Conservation (phyloP, 495 filamentous ascomycete genomes). For the Talaromyces wortmannii region DNA sequence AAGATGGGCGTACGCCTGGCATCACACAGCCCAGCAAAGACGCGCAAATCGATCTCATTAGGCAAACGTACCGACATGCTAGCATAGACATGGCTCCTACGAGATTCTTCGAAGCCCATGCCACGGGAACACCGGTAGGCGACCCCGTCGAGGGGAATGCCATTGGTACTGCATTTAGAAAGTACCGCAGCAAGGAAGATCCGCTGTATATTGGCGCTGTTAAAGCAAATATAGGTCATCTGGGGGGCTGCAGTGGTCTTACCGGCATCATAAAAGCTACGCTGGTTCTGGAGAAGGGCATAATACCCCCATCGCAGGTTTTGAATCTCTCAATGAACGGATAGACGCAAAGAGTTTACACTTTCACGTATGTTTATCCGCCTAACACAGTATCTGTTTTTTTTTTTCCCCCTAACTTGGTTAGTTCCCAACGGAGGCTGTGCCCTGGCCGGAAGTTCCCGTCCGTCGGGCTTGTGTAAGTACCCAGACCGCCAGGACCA, state of each 20-base stretch:
- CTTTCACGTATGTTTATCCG: background rate
- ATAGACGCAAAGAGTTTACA: background rate
- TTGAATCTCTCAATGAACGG: slow-evolving; percentile 20
- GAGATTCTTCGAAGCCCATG: slow-evolving; percentile 29
- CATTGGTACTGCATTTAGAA: slow-evolving; percentile 14
- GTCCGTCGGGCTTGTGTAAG: background rate
- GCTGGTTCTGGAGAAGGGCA: slow-evolving; percentile 41
- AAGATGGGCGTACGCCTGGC: slow-evolving; percentile 23
- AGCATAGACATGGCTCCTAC: slow-evolving; percentile 21
- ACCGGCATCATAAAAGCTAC: slow-evolving; percentile 50
- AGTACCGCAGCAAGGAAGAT: slow-evolving; percentile 8
- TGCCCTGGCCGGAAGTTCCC: slow-evolving; percentile 11
- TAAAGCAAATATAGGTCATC: slow-evolving; percentile 47
- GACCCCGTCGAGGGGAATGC: slow-evolving; percentile 39
- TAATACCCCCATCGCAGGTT: slow-evolving; percentile 41
- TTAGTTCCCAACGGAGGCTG: slow-evolving; percentile 2
- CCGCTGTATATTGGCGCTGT: slow-evolving; percentile 43
- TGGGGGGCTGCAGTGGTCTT: slow-evolving; percentile 43
- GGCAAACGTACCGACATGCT: slow-evolving; percentile 9
- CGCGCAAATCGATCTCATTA: slow-evolving; percentile 12
- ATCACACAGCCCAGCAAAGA: slow-evolving; percentile 8
- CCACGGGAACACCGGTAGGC: slow-evolving; percentile 42
- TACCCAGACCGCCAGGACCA: background rate
- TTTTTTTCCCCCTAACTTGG: background rate
- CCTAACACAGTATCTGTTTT: background rate